Conservation (phyloP, 176 grass and related monocot species). For the Zizania latifolia region DNA sequence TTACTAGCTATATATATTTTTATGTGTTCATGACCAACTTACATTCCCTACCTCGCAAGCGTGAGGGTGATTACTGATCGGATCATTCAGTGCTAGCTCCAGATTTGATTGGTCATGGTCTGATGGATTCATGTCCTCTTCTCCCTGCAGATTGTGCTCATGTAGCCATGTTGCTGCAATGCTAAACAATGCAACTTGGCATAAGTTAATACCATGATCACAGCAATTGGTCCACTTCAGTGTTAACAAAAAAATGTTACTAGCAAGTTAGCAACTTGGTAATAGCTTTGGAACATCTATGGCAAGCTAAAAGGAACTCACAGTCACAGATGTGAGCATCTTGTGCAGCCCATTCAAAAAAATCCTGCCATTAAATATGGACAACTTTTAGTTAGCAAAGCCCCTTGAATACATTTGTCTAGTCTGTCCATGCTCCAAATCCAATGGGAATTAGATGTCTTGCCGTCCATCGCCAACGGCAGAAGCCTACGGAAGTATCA, state of each 20-base stretch:
- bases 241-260: background rate
- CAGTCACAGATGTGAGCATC: background rate
- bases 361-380: constrained; percentile 19
- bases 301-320: background rate
- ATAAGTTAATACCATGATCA: background rate
- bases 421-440: constrained; percentile 8
- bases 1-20: constrained; percentile 1
- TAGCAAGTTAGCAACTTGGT: background rate
- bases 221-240: background rate
- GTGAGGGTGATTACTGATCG: background rate
- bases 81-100: constrained; percentile 26
- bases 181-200: constrained; percentile 20
- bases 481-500: constrained; percentile 18
- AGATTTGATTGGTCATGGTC: constrained; percentile 12
- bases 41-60: constrained; percentile 16
- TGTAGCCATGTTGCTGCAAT: too few relatives aligned
- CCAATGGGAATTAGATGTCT: constrained; percentile 19
- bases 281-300: constrained; percentile 18
- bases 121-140: too few relatives aligned
- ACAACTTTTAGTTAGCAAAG: constrained; percentile 20
- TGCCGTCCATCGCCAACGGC: constrained; percentile 22
- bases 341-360: constrained; percentile 5
- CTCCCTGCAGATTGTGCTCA: too few relatives aligned
- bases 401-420: constrained; percentile 25
- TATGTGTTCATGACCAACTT: constrained; percentile 28